Evolutionary conservation across 306 rosid species (phyloP).

Genomic region (Cicer bijugum): DNA sequence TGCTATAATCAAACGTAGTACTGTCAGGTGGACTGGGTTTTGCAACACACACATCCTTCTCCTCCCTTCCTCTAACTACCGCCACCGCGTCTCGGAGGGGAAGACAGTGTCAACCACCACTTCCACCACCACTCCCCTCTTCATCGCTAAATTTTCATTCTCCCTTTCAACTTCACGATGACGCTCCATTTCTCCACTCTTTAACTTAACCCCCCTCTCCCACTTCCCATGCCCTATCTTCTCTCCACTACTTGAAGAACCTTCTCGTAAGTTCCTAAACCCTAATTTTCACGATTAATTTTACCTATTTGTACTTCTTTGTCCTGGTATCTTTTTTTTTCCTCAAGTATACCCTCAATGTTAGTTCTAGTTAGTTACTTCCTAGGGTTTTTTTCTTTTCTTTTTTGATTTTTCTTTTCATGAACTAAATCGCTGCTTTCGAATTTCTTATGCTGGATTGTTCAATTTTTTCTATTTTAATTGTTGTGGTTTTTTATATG

Average conservation of each 20-base stretch:
- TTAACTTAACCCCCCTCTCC: neutral
- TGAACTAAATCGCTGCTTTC: neutral
- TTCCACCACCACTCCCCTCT: neutral
- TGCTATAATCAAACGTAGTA: conserved; percentile 53
- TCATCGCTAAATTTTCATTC: neutral
- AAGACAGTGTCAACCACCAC: conserved; percentile 10
- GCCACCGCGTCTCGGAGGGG: conserved; percentile 31
- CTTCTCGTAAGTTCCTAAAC: conserved; percentile 46
- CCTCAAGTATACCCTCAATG: neutral
- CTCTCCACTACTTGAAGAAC: conserved; percentile 26
- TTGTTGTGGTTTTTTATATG: neutral
- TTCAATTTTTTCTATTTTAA: conserved; percentile 14
- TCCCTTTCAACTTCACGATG: neutral
- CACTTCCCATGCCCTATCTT: conserved; percentile 21
- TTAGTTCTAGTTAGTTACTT: conserved; percentile 15
- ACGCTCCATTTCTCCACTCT: neutral
- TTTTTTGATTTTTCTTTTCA: neutral
- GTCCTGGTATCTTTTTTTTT: neutral
- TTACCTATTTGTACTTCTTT: neutral
- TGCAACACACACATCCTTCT: neutral
- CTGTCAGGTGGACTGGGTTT: conserved; percentile 35
- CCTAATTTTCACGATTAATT: conserved; percentile 39
- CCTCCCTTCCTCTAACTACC: conserved; percentile 19
- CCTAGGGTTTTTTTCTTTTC: conserved; percentile 34
- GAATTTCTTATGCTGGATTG: neutral